Percentiles rank a stretch among this genome's conserved stretches.
phyloP scores from a whole-genome alignment of 768 basidiomycete species.

The Nidularia pulvinata region DNA sequence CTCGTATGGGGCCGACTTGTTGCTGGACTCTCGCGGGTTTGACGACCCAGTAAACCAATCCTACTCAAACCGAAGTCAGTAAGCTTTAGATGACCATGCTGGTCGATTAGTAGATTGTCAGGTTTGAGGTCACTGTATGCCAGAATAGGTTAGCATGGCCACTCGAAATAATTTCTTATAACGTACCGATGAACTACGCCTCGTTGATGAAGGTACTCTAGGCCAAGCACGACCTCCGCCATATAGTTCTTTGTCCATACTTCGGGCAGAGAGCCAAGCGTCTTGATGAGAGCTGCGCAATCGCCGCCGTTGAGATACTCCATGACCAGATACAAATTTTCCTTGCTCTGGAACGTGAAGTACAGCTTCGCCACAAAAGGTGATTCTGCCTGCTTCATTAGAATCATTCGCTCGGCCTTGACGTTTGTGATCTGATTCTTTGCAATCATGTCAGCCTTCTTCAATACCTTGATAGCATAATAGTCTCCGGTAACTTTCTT shows the following conservation, averaged over 20 bases:
- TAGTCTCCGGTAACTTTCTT: conserved; percentile 99
- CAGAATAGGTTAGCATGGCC: conserved; percentile 6
- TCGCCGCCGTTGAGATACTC: conserved; percentile 99
- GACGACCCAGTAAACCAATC: conserved; percentile 97
- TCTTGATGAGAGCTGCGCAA: conserved; percentile 96
- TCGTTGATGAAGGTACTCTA: conserved; percentile 95
- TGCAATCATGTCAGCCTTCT: conserved; percentile 99
- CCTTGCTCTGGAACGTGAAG: conserved; percentile 99
- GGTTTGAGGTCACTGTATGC: conserved; percentile 90
- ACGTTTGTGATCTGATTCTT: conserved; percentile 99
- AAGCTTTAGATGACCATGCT: conserved; percentile 94
- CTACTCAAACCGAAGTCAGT: conserved; percentile 98
- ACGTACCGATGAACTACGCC: conserved; percentile 96
- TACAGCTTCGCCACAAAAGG: conserved; percentile 98
- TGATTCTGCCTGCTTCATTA: conserved; percentile 99
- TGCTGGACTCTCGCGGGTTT: conserved; percentile 73
- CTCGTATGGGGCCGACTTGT: conserved; percentile 45
- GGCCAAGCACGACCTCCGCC: conserved; percentile 92
- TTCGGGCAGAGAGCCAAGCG: conserved; percentile 89
- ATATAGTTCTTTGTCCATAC: conserved; percentile 98
- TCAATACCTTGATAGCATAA: conserved; percentile 99
- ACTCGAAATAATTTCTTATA: conserved; percentile 2
- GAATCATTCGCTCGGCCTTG: conserved; percentile 98
- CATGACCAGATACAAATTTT: conserved; percentile 98
- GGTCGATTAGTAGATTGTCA: conserved; percentile 96